Evolutionary conservation across 306 rosid genomes (phyloP).

Genomic region (Coriaria nepalensis): DNA sequence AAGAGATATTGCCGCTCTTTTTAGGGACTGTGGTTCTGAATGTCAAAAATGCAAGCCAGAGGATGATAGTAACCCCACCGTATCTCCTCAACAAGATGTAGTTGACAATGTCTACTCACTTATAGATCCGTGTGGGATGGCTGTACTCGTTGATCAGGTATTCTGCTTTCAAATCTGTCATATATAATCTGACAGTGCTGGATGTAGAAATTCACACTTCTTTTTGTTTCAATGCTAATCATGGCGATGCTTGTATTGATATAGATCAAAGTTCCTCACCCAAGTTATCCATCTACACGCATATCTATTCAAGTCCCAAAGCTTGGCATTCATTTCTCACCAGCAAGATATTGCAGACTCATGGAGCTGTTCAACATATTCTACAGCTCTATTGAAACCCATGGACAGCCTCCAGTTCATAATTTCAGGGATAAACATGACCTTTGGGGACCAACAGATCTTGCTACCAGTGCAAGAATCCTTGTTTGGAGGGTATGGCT

Average conservation of each 20-base stretch:
- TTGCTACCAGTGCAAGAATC: conserved; percentile 64
- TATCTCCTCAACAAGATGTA: conserved; percentile 19
- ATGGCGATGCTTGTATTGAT: conserved; percentile 12
- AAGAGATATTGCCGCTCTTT: conserved; percentile 90
- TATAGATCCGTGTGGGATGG: conserved; percentile 96
- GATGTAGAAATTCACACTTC: conserved; percentile 2
- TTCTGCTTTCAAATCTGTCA: conserved; percentile 6
- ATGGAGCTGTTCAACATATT: conserved; percentile 58
- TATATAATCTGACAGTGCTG: no score
- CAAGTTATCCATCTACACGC: conserved; percentile 78
- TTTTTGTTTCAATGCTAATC: no score
- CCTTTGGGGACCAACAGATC: conserved; percentile 65
- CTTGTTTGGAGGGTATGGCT: conserved; percentile 74
- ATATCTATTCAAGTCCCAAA: conserved; percentile 89
- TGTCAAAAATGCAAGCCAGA: conserved; percentile 37
- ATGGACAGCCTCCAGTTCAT: conserved; percentile 40
- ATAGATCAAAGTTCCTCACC: conserved; percentile 91
- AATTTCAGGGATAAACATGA: conserved; percentile 35
- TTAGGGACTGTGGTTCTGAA: conserved; percentile 67
- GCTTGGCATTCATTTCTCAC: conserved; percentile 85
- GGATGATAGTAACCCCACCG: conserved; percentile 22
- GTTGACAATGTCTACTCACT: conserved; percentile 45
- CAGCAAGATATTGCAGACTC: conserved; percentile 60
- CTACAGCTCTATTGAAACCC: conserved; percentile 43
- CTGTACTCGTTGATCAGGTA: conserved; percentile 87